Evolutionary conservation across 768 basidiomycete species (phyloP).

Genomic region (Hericium rajendrae): DNA sequence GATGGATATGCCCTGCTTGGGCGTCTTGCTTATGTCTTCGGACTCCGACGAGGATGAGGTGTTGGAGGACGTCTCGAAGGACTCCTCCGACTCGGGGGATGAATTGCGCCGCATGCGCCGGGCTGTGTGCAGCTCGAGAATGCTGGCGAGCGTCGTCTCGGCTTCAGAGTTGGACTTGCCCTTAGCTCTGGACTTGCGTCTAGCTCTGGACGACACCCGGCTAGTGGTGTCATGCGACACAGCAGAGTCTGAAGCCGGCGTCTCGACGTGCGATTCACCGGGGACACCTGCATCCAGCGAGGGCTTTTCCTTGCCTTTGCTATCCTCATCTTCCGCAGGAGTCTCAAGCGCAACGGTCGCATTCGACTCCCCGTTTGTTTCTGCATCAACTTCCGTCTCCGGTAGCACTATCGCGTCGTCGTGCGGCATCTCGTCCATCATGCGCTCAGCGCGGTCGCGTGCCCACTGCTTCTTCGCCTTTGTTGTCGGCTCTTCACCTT

Average conservation of each 20-base stretch:
- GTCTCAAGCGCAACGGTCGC: background rate
- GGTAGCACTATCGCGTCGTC: conserved; percentile 21
- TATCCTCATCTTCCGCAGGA: background rate
- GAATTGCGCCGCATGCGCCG: conserved; percentile 48
- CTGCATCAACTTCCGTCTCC: background rate
- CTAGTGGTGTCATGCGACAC: background rate
- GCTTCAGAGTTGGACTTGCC: background rate
- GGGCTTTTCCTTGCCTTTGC: background rate
- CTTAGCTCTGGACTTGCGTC: background rate
- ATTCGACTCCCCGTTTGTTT: background rate
- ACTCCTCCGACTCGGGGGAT: background rate
- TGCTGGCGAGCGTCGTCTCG: conserved; percentile 30
- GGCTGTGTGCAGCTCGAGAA: conserved; percentile 61
- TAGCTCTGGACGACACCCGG: too few relatives aligned
- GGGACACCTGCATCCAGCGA: too few relatives aligned
- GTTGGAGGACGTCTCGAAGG: conserved; percentile 7
- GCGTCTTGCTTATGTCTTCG: conserved; percentile 8
- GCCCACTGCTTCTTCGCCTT: conserved; percentile 35
- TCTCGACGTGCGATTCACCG: too few relatives aligned
- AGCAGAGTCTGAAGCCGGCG: too few relatives aligned
- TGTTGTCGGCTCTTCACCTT: background rate
- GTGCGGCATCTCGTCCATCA: conserved; percentile 38
- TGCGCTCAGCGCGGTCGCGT: conserved; percentile 35
- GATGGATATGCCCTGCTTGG: conserved; percentile 58
- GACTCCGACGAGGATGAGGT: conserved; percentile 8